Percentiles rank a stretch among this genome's conserved stretches.
Conservation (phyloP, 331 rosid species). For the Dryas integrifolia region DNA sequence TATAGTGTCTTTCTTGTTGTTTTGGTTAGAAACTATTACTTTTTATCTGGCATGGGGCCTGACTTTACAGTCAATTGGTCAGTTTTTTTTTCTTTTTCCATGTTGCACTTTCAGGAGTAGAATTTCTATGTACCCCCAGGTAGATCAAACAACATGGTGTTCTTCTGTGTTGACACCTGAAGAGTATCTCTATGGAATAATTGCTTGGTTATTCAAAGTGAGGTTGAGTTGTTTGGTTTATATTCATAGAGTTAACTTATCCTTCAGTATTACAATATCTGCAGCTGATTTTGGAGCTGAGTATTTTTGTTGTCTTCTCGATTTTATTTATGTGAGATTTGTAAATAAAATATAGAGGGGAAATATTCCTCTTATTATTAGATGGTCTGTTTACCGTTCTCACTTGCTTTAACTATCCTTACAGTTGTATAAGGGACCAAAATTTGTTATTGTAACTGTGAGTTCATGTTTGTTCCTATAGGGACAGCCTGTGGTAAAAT, state of each 20-base stretch:
- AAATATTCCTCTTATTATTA: background rate
- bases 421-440: background rate
- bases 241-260: background rate
- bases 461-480: background rate
- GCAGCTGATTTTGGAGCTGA: background rate
- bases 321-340: background rate
- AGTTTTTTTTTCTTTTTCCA: background rate
- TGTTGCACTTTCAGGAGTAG: background rate
- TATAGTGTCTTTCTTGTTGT: background rate
- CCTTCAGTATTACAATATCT: background rate
- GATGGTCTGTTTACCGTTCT: background rate
- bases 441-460: background rate
- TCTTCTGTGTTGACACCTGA: conserved; percentile 4
- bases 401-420: background rate
- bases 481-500: background rate
- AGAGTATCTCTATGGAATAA: background rate
- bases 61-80: background rate
- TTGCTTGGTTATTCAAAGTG: background rate
- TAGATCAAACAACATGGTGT: background rate
- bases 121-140: background rate
- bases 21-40: background rate
- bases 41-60: background rate
- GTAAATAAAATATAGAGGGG: background rate
- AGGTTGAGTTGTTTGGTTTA: background rate
- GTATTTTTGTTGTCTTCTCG: background rate